These are phyloP conservation scores for Monosporascus sp. DNA, from an alignment of 2,329 filamentous ascomycete species.

Conservation along the genomic window DNA sequence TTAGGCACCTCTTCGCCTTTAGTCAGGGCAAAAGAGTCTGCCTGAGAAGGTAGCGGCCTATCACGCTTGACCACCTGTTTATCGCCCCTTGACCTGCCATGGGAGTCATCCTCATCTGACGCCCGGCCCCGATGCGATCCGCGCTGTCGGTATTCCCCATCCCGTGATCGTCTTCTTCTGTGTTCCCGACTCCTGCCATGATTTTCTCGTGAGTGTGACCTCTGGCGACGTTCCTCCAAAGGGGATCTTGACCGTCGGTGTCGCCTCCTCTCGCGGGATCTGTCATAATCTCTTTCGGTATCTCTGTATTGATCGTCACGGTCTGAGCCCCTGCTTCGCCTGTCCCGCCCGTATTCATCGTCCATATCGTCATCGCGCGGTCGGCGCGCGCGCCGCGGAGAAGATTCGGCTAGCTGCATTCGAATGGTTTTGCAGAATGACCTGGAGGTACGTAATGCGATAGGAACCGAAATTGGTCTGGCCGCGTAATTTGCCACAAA, in stretches of 20 bases:
- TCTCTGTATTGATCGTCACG: conserved; percentile 11
- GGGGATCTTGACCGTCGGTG: conserved; percentile 23
- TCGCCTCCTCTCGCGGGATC: conserved; percentile 16
- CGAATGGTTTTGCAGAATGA: neutral
- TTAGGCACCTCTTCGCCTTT: conserved; percentile 45
- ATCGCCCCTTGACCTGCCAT: conserved; percentile 13
- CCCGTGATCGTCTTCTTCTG: conserved; percentile 28
- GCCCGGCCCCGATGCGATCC: conserved; percentile 16
- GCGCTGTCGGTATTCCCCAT: conserved; percentile 24
- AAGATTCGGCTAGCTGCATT: conserved; percentile 4
- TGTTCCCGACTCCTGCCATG: conserved; percentile 19
- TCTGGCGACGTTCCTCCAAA: conserved; percentile 12
- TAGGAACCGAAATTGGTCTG: neutral
- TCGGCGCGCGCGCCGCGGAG: conserved; percentile 3
- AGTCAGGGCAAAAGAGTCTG: conserved; percentile 53
- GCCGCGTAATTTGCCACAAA: neutral
- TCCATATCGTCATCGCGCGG: conserved; percentile 11
- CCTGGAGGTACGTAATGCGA: neutral
- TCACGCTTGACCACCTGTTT: conserved; percentile 30
- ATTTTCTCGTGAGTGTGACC: conserved; percentile 19
- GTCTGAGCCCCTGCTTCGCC: conserved; percentile 11
- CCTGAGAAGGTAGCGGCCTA: conserved; percentile 56
- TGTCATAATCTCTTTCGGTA: conserved; percentile 8
- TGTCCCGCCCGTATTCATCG: conserved; percentile 14
- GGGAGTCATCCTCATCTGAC: conserved; percentile 8